A percentile compares a stretch with the other conserved stretches of the same genome.
phyloP scores from a whole-genome alignment of 2,329 filamentous ascomycete species.

The Phoma sp. region DNA sequence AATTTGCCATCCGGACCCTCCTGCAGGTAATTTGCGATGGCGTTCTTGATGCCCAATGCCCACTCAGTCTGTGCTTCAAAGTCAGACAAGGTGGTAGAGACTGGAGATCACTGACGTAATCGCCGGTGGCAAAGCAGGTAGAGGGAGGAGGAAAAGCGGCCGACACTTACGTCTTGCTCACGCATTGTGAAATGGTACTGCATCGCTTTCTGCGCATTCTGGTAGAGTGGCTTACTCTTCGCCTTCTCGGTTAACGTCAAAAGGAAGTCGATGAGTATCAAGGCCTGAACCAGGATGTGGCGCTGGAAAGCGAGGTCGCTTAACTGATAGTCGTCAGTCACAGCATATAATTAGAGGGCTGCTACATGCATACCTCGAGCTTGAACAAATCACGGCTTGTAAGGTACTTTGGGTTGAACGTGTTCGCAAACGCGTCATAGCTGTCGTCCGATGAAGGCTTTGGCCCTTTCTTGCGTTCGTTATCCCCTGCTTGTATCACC shows the following conservation, averaged over 20 bases:
- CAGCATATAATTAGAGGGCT: constrained; percentile 25
- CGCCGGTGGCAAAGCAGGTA: constrained; percentile 21
- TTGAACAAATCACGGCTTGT: constrained; percentile 98
- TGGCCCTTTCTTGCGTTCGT: constrained; percentile 66
- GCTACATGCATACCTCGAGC: constrained; percentile 70
- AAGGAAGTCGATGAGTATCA: constrained; percentile 94
- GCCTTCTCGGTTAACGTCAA: constrained; percentile 84
- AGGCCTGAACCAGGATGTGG: constrained; percentile 91
- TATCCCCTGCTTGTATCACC: constrained; percentile 71
- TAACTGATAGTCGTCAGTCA: constrained; percentile 62
- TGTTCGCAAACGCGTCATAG: constrained; percentile 69
- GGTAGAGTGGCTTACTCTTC: constrained; percentile 76
- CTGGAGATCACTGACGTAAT: constrained; percentile 32
- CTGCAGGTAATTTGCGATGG: constrained; percentile 83
- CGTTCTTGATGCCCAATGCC: constrained; percentile 77
- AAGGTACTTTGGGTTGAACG: constrained; percentile 96
- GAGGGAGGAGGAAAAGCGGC: constrained; percentile 21
- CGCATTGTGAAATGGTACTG: constrained; percentile 78
- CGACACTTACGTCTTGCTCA: constrained; percentile 77
- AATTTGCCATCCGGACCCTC: constrained; percentile 84
- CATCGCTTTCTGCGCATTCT: constrained; percentile 83
- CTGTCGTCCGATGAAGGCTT: constrained; percentile 68
- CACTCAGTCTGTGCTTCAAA: constrained; percentile 71
- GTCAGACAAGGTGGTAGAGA: constrained; percentile 38
- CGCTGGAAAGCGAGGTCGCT: constrained; percentile 93